These are phyloP conservation scores for Russula lepida DNA, from an alignment of 768 basidiomycete species.

Conservation along the genomic window DNA sequence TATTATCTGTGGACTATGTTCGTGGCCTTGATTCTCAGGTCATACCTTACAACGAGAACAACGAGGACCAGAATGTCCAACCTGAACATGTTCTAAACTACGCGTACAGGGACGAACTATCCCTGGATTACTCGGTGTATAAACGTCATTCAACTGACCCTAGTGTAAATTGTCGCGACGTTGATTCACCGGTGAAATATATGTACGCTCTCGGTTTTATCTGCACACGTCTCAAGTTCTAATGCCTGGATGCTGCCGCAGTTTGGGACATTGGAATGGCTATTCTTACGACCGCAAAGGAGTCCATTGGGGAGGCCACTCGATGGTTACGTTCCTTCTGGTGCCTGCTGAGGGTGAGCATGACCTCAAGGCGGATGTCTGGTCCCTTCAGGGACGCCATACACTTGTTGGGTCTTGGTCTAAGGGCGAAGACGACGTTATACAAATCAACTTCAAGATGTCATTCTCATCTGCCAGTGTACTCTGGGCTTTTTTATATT, in stretches of 20 bases:
- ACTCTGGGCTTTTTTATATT: slow-evolving; percentile 2
- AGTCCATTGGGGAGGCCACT: not conserved
- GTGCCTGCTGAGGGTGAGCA: slow-evolving; percentile 2
- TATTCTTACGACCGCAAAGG: slow-evolving; percentile 8
- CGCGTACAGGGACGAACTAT: not conserved
- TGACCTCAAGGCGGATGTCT: slow-evolving; percentile 6
- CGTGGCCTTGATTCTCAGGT: not conserved
- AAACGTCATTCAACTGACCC: slow-evolving; percentile 3
- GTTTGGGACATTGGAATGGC: slow-evolving; percentile 15
- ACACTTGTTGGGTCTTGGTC: slow-evolving; percentile 17
- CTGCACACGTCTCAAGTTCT: not conserved
- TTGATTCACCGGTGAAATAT: not conserved
- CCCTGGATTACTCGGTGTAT: slow-evolving; percentile 8
- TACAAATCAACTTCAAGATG: slow-evolving; percentile 17
- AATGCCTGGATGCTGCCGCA: not conserved
- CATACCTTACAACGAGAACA: slow-evolving; percentile 4
- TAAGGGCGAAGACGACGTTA: slow-evolving; percentile 3
- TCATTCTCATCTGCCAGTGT: not conserved
- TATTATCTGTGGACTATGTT: slow-evolving; percentile 7
- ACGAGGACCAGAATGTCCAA: slow-evolving; percentile 3
- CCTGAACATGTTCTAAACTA: slow-evolving; percentile 8
- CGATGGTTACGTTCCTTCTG: slow-evolving; percentile 12
- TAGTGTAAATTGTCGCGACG: not conserved
- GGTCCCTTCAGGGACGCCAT: slow-evolving; percentile 10
- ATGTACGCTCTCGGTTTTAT: not conserved